A percentile compares a stretch with the other conserved stretches of the same genome.
phyloP scores from a whole-genome alignment of 2,329 filamentous ascomycete species.

The Ascochyta viciae-villosae region DNA sequence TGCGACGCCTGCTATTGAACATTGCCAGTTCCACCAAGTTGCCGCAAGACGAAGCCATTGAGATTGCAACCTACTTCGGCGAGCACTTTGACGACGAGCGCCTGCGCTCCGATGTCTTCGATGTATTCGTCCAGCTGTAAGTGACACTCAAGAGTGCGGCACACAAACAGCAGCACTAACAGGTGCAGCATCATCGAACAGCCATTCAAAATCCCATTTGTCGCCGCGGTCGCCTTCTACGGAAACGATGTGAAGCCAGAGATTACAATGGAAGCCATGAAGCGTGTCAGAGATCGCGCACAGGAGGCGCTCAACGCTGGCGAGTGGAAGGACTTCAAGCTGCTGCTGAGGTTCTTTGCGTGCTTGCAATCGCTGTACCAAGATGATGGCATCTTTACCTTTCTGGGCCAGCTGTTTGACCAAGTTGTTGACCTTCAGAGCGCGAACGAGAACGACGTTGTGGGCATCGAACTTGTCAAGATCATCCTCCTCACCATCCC shows the following conservation, averaged over 20 bases:
- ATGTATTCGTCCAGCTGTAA: conserved; percentile 76
- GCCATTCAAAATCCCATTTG: conserved; percentile 96
- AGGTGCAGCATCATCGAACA: conserved; percentile 74
- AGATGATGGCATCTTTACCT: conserved; percentile 82
- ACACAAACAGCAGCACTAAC: conserved; percentile 19
- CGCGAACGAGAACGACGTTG: conserved; percentile 87
- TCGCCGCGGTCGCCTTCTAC: conserved; percentile 81
- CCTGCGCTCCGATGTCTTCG: conserved; percentile 74
- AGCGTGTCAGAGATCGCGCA: conserved; percentile 64
- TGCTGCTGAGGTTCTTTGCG: conserved; percentile 86
- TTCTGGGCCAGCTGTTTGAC: conserved; percentile 89
- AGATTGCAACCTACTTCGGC: conserved; percentile 67
- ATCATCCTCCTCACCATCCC: conserved; percentile 95
- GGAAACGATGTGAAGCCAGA: conserved; percentile 80
- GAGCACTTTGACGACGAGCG: conserved; percentile 83
- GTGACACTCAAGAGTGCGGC: conserved; percentile 26
- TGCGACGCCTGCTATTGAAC: conserved; percentile 45
- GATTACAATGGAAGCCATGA: conserved; percentile 74
- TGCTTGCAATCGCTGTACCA: conserved; percentile 81
- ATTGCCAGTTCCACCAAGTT: conserved; percentile 49
- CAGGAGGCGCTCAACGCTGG: conserved; percentile 75
- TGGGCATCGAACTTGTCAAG: conserved; percentile 87
- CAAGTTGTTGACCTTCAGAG: conserved; percentile 93
- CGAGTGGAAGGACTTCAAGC: conserved; percentile 89
- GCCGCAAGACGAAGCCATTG: conserved; percentile 47